Base-by-base conservation (phyloP, 2,329 filamentous ascomycete species). In the Colletotrichum musicola region DNA sequence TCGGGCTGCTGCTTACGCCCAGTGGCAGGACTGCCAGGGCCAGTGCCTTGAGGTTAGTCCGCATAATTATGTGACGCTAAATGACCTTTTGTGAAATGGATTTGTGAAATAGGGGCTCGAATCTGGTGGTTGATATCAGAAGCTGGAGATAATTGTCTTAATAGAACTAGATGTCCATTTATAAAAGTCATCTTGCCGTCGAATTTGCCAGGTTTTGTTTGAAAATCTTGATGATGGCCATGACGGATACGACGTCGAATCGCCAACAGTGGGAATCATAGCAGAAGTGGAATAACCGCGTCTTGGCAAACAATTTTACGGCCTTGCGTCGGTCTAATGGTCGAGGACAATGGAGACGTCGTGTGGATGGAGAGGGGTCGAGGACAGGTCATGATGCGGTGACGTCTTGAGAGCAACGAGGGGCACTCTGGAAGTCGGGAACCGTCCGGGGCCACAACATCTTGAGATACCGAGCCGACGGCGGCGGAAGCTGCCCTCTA, bases 321-420 rank as follows among this genome's bases (percentile, higher is more conserved):
- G 65, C 62, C 65, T 68, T 68, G 65, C 13, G 25, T 68, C 65
- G 65, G 65, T 60, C 40, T n/a, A 27, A 10, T 20, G 35, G 51
- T 47, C 54, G 49, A 49, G 20, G 10, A 12, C n/a, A 25, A 18
- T 35, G 1, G 42, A 25, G 27, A 10, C 18, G 6, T n/a, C 25
- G 42, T 53, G 46, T 1, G 30, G 30, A 35, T 35, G 30, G 30
- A 35, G 30, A 14, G 12, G 38, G 47, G 18, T 14, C 12, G 22
- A 27, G 40, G 30, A 65, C 55, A 62, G 40, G 38, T 30, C 44
- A 35, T 1, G 5, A 22, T 18, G 47, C 20, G 16, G 4, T 56
- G 47, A 54, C 30, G 20, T 13, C 25, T 12, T 20, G 46, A 13
- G 53, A 3, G 38, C n/a, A 4, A 30, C 18, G 61, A 25, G n/a